Base-by-base conservation (phyloP, 2,329 filamentous ascomycete species). In the Arthroderma uncinatum region DNA sequence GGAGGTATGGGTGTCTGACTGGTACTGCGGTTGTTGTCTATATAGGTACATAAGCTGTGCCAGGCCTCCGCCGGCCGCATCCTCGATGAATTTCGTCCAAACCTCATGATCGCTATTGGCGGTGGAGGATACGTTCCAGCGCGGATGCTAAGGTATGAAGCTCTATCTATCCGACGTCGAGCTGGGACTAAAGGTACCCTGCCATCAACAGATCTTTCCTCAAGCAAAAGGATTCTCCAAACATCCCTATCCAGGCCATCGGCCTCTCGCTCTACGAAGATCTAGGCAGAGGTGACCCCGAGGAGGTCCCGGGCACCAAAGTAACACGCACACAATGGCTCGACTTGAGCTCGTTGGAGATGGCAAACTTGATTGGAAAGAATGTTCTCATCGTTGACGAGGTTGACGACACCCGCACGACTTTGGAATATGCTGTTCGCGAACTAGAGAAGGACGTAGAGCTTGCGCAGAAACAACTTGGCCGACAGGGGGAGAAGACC, bases 201-300 rank as follows among this genome's bases (percentile, higher is more conserved):
- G 21, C n/a, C 42, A 36, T 42, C 50, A n/a, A 67, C 65, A 76
- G 77, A 62, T 97, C 93, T 19, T 98, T 98, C 80, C 87, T 98
- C 73, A 96, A 95, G 80, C 82, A 84, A 70, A 80, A 88, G 59
- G 89, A 87, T 65, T 82, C 79, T 61, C 84, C 90, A 74, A 98
- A 98, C 78, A 98, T 98, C 68, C 92, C 93, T 64, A 98, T 98
- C 74, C 93, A 98, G 80, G 93, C 93, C 63, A 98, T 98, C 72
- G 93, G 93, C 53, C 86, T 98, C 62, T 97, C 92, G 21, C 85
- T 98, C 57, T 98, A 98, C 79, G 93, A 98, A 77, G 80, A 84
- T 62, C 85, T 97, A 52, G 77, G 77, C 59, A 78, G 79, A 61
- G 79, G 81, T 58, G 76, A 76, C 54, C 75, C 78, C 58, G 79